Conservation (phyloP, 202 grass and related monocot species). For the Saccharum hybrid region DNA sequence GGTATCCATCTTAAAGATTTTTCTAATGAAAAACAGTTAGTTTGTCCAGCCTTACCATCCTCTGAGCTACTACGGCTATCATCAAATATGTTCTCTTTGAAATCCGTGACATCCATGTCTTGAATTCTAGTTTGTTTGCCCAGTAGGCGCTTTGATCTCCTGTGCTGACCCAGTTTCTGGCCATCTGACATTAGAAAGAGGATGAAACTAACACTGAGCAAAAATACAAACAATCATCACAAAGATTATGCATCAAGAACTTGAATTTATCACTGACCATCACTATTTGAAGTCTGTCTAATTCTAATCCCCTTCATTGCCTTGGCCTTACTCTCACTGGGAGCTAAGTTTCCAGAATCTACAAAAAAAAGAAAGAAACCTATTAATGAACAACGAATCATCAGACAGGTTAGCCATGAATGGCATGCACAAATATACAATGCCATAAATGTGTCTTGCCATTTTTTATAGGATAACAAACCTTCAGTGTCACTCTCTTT, state of each 20-base stretch:
- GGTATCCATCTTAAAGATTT: neutral
- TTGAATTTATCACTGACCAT: constrained; percentile 25
- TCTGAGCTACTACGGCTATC: neutral
- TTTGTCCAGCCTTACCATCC: constrained; percentile 30
- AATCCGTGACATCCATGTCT: neutral
- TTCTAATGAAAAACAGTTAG: neutral
- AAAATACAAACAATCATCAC: neutral
- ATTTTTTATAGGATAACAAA: constrained; percentile 24
- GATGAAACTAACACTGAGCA: neutral
- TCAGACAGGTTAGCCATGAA: neutral
- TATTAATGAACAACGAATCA: constrained; percentile 17
- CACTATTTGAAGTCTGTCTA: neutral
- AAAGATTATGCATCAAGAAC: neutral
- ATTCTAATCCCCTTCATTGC: neutral
- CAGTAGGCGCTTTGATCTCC: constrained; percentile 32
- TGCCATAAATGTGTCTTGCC: neutral
- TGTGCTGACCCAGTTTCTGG: neutral
- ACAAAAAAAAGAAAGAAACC: neutral
- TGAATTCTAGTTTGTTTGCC: neutral
- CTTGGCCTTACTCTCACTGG: neutral
- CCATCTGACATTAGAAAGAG: constrained; percentile 2
- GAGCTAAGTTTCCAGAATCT: neutral
- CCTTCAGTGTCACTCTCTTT: neutral
- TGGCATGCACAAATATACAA: neutral
- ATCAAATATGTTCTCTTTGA: constrained; percentile 26